Percentiles rank a stretch among this genome's conserved stretches.
phyloP scores from a whole-genome alignment of 2,329 filamentous ascomycete species.

The Trichoderma koningiopsis region DNA sequence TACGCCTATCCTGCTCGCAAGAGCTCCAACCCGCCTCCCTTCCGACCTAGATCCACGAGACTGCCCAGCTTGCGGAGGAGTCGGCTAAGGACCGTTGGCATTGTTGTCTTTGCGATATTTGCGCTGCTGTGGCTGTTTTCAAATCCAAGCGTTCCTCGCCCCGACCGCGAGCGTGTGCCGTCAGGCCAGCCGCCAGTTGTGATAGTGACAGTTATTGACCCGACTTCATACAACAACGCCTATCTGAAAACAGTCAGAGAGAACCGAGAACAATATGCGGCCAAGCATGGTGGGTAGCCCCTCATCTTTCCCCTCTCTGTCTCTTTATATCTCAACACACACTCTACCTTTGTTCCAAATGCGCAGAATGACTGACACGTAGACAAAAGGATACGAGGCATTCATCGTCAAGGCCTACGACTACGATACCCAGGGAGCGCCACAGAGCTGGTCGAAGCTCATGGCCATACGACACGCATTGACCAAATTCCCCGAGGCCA shows the following conservation, averaged over 20 bases:
- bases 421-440: conserved; percentile 67
- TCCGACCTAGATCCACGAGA: conserved; percentile 62
- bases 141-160: conserved; percentile 34
- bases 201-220: conserved; percentile 82
- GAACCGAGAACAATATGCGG: conserved; percentile 84
- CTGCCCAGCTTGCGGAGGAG: conserved; percentile 59
- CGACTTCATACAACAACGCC: conserved; percentile 60
- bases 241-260: conserved; percentile 75
- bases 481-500: conserved; percentile 72
- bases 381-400: conserved; percentile 71
- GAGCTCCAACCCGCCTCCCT: conserved; percentile 73
- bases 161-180: conserved; percentile 44
- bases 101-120: conserved; percentile 58
- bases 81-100: conserved; percentile 60
- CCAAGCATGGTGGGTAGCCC: conserved; percentile 71
- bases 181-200: conserved; percentile 67
- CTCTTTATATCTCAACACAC: not conserved
- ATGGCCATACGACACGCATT: conserved; percentile 89
- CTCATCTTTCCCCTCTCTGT: not conserved
- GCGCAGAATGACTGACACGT: conserved; percentile 5
- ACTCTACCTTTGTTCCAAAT: too few relatives aligned
- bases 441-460: conserved; percentile 72
- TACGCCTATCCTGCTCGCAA: conserved; percentile 88
- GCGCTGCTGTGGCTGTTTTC: conserved; percentile 64
- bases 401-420: conserved; percentile 79